These are phyloP conservation scores for Eimeria maxima DNA, from an alignment of 169 alveolate genomes.

Conservation along the genomic window DNA sequence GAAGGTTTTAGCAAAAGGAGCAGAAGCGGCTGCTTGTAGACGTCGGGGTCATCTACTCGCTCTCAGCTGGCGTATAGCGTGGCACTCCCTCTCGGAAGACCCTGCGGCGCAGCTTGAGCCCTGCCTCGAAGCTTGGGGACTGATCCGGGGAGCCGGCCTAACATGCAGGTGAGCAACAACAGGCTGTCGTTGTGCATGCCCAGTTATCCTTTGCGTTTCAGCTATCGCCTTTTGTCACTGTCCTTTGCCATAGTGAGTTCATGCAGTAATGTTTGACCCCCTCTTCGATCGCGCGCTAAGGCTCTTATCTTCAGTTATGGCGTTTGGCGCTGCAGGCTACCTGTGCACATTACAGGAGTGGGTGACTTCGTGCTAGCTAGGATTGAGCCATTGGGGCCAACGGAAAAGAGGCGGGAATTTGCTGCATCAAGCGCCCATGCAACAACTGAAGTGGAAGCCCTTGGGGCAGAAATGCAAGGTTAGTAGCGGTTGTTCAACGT, in stretches of 20 bases:
- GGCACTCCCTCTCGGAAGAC: constrained; percentile 22
- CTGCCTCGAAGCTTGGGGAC: constrained; percentile 78
- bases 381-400: constrained; percentile 66
- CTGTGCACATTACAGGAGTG: constrained; percentile 85
- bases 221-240: neutral
- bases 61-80: constrained; percentile 67
- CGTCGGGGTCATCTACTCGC: constrained; percentile 81
- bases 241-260: neutral
- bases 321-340: constrained; percentile 32
- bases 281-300: neutral
- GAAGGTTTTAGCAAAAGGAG: constrained; percentile 19
- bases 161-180: constrained; percentile 73
- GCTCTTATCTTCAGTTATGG: neutral
- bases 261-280: neutral
- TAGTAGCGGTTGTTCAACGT: neutral
- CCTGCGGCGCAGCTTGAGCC: constrained; percentile 55
- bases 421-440: neutral
- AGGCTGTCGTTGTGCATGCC: neutral
- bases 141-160: constrained; percentile 80
- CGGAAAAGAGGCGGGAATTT: constrained; percentile 11
- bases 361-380: constrained; percentile 82
- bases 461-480: constrained; percentile 12
- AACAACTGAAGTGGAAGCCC: neutral
- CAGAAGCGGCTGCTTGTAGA: constrained; percentile 72
- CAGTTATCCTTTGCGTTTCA: neutral